Percentiles rank a stretch among this genome's conserved stretches.
Conservation (phyloP, 805 yeast genomes). For the Naumovozyma baii region DNA sequence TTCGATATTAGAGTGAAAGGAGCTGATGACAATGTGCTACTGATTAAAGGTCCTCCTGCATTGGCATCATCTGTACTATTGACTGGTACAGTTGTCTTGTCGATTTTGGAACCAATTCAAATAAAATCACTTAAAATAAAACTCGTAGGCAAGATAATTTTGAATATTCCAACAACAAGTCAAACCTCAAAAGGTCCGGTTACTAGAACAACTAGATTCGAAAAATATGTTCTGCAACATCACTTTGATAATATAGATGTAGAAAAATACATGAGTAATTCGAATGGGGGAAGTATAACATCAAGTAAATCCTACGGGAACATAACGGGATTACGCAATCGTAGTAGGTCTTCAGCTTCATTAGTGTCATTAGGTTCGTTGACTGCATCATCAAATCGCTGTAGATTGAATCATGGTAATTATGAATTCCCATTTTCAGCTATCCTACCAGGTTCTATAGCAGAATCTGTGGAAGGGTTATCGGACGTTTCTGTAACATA, state of each 20-base stretch:
- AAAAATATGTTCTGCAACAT: slow-evolving; percentile 61
- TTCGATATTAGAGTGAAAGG: slow-evolving; percentile 54
- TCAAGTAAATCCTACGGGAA: slow-evolving; percentile 16
- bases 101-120: slow-evolving; percentile 65
- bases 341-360: slow-evolving; percentile 21
- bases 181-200: slow-evolving; percentile 37
- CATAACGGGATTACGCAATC: slow-evolving; percentile 16
- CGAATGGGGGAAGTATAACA: slow-evolving; percentile 11
- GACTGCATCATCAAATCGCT: slow-evolving; percentile 17
- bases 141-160: slow-evolving; percentile 53
- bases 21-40: slow-evolving; percentile 66
- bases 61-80: slow-evolving; percentile 72
- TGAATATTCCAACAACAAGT: slow-evolving; percentile 43
- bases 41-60: slow-evolving; percentile 66
- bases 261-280: slow-evolving; percentile 29
- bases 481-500: slow-evolving; percentile 70
- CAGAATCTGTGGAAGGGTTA: slow-evolving; percentile 85
- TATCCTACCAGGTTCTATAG: slow-evolving; percentile 70
- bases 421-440: slow-evolving; percentile 86
- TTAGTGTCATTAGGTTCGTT: slow-evolving; percentile 27
- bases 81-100: slow-evolving; percentile 68
- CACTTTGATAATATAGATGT: slow-evolving; percentile 64
- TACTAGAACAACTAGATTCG: slow-evolving; percentile 43
- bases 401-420: slow-evolving; percentile 58
- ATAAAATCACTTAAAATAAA: slow-evolving; percentile 55